Percentiles rank a stretch among this genome's conserved stretches.
These are phyloP conservation scores for Clonostachys byssicola DNA, from an alignment of 2,329 filamentous ascomycete genomes.

Conservation along the genomic window DNA sequence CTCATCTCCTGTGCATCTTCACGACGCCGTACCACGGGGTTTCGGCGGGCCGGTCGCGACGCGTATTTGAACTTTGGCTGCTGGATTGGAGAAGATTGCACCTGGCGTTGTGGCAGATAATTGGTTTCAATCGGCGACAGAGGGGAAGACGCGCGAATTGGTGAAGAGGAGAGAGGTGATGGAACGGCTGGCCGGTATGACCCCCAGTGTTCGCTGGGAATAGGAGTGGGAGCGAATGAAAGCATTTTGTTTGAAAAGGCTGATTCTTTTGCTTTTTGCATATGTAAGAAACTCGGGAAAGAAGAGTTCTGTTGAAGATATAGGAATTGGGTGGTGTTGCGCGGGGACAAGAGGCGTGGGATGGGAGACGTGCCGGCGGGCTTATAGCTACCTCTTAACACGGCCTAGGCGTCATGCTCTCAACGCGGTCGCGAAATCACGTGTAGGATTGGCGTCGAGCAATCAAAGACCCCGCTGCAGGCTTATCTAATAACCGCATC, in stretches of 20 bases:
- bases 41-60: constrained; percentile 53
- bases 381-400: neutral
- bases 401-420: neutral
- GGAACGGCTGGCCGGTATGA: constrained; percentile 39
- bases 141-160: constrained; percentile 43
- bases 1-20: constrained; percentile 62
- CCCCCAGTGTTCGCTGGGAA: constrained; percentile 36
- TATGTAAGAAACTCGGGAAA: neutral
- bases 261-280: neutral
- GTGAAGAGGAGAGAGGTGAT: constrained; percentile 57
- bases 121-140: constrained; percentile 38
- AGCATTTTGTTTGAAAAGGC: constrained; percentile 24
- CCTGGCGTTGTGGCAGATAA: constrained; percentile 30
- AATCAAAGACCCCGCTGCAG: too few relatives aligned
- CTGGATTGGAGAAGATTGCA: constrained; percentile 39
- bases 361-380: neutral
- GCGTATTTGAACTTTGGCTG: constrained; percentile 43
- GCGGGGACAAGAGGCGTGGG: neutral
- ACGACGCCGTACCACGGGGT: constrained; percentile 56
- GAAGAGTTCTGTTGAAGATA: neutral
- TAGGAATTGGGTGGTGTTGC: constrained; percentile 1
- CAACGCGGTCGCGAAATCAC: constrained; percentile 3
- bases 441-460: neutral
- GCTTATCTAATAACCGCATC: too few relatives aligned
- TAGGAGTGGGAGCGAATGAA: constrained; percentile 34